phyloP scores from a whole-genome alignment of 129 eudicot genomes.

The Tagetes patula region DNA sequence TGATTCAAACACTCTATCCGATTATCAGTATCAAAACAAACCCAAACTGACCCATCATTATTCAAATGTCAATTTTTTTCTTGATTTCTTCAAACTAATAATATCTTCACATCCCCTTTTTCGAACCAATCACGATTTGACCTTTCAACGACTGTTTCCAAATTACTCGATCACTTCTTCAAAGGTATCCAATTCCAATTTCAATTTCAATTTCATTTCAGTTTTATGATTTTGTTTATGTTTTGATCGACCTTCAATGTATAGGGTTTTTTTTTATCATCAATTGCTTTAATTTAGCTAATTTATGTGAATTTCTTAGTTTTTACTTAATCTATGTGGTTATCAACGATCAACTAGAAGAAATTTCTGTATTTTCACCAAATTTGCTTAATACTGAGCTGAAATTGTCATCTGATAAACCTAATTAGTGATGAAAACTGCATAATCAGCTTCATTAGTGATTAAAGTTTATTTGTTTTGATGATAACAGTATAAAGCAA shows the following conservation, averaged over 20 bases:
- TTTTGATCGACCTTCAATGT: conserved; percentile 9
- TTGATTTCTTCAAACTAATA: too few species aligned
- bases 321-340: neutral
- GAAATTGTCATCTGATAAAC: neutral
- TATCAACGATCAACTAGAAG: conserved; percentile 6
- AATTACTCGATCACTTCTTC: conserved; percentile 26
- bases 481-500: neutral
- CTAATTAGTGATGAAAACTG: neutral
- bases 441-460: neutral
- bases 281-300: conserved; percentile 23
- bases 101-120: too few species aligned
- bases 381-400: neutral
- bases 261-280: conserved; percentile 1
- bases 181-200: conserved; percentile 16
- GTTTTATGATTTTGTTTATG: neutral
- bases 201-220: conserved; percentile 8
- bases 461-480: neutral
- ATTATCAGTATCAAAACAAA: too few species aligned
- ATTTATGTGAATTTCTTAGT: neutral
- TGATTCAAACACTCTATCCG: too few species aligned
- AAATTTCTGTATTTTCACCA: neutral
- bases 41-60: too few species aligned
- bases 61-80: too few species aligned
- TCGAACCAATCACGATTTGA: neutral
- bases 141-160: conserved; percentile 14